Evolutionary conservation across 1,139 yeast genomes (phyloP).

Genomic region (Saccharomyces hybrid): DNA sequence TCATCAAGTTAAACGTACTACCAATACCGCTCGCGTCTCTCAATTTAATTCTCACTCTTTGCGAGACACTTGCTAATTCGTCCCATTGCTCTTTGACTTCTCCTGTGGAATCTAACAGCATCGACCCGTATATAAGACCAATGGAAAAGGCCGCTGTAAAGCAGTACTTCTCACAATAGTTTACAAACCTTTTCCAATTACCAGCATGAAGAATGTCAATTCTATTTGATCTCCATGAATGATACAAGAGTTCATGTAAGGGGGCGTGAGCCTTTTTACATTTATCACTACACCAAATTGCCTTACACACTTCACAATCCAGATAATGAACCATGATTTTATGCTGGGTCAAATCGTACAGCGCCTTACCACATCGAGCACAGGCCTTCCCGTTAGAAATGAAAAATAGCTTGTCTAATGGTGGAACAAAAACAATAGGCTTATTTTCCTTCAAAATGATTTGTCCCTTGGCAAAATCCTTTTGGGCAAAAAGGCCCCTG

Average conservation of each 20-base stretch:
- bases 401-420: conserved; percentile 57
- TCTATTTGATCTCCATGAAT: neutral
- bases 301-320: conserved; percentile 61
- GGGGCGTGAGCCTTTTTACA: conserved; percentile 43
- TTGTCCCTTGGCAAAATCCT: conserved; percentile 42
- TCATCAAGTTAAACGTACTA: conserved; percentile 47
- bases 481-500: conserved; percentile 43
- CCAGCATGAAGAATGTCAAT: conserved; percentile 33
- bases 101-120: conserved; percentile 41
- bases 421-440: conserved; percentile 65
- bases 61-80: conserved; percentile 65
- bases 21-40: conserved; percentile 45
- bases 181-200: conserved; percentile 50
- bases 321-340: conserved; percentile 43
- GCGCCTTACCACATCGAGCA: conserved; percentile 64
- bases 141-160: conserved; percentile 67
- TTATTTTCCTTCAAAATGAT: conserved; percentile 51
- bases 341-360: conserved; percentile 35
- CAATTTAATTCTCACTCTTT: conserved; percentile 56
- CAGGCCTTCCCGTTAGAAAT: conserved; percentile 68
- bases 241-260: neutral
- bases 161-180: conserved; percentile 54
- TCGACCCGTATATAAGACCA: conserved; percentile 48
- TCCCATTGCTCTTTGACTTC: conserved; percentile 40
- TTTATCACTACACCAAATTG: conserved; percentile 61